Conservation (phyloP, 345 rosid genomes). For the Aquilaria malaccensis region DNA sequence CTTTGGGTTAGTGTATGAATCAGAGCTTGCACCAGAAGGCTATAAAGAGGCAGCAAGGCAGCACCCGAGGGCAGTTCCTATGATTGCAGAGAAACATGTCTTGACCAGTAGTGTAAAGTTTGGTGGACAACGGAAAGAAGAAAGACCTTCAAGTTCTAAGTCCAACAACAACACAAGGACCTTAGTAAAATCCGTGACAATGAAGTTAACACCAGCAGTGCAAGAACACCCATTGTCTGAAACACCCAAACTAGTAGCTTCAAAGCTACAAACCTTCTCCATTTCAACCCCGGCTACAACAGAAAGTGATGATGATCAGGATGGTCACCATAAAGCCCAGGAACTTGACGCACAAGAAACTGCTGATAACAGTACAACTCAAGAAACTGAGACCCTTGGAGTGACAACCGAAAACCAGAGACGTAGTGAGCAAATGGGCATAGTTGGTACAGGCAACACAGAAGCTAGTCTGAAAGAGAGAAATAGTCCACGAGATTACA, state of each 20-base stretch:
- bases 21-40: constrained; percentile 41
- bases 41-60: constrained; percentile 35
- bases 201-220: constrained; percentile 26
- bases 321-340: not conserved
- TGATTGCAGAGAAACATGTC: constrained; percentile 27
- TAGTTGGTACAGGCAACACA: no score
- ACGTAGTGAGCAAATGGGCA: not conserved
- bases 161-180: constrained; percentile 10
- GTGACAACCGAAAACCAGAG: not conserved
- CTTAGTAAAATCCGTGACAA: constrained; percentile 15
- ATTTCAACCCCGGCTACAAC: constrained; percentile 19
- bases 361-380: not conserved
- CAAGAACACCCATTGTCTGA: no score
- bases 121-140: constrained; percentile 5
- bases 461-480: not conserved
- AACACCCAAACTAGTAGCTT: no score
- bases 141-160: not conserved
- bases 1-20: constrained; percentile 43
- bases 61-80: constrained; percentile 28
- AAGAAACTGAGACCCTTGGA: constrained; percentile 10
- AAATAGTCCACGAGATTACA: constrained; percentile 11
- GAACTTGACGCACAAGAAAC: not conserved
- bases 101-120: constrained; percentile 8
- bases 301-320: not conserved
- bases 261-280: no score